phyloP scores from a whole-genome alignment of 768 basidiomycete species.

The Amanita phalloides region DNA sequence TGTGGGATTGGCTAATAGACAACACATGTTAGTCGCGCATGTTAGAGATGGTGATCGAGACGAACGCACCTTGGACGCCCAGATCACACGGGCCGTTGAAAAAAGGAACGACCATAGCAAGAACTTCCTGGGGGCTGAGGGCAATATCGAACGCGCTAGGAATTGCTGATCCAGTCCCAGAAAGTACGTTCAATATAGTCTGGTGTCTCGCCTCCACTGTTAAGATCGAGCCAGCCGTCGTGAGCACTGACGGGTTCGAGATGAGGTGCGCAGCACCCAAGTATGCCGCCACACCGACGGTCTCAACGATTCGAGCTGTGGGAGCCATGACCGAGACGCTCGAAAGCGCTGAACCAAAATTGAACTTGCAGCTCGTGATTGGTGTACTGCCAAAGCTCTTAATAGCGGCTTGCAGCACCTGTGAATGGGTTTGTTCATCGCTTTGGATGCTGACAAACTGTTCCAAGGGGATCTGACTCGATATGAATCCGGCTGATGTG shows the following conservation, averaged over 20 bases:
- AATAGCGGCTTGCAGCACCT: conserved; percentile 42
- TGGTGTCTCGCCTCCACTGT: conserved; percentile 81
- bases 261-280: conserved; percentile 62
- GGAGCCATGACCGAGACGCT: conserved; percentile 63
- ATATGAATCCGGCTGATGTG: conserved; percentile 49
- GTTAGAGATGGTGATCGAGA: neutral
- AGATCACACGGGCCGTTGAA: conserved; percentile 54
- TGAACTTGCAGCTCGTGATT: conserved; percentile 52
- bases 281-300: conserved; percentile 68
- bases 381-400: conserved; percentile 42
- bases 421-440: conserved; percentile 55
- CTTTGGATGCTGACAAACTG: conserved; percentile 46
- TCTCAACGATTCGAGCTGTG: conserved; percentile 66
- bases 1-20: conserved; percentile 39
- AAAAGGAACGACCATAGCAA: conserved; percentile 60
- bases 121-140: conserved; percentile 57
- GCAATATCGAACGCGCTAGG: conserved; percentile 66
- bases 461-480: conserved; percentile 42
- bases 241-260: conserved; percentile 46
- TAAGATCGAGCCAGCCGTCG: conserved; percentile 62
- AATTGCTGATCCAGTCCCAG: conserved; percentile 43
- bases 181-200: conserved; percentile 63
- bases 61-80: conserved; percentile 39
- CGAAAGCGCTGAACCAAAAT: conserved; percentile 50
- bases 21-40: neutral